phyloP scores from a whole-genome alignment of 2,329 filamentous ascomycete genomes.

The Sporothrix brunneoviolacea region DNA sequence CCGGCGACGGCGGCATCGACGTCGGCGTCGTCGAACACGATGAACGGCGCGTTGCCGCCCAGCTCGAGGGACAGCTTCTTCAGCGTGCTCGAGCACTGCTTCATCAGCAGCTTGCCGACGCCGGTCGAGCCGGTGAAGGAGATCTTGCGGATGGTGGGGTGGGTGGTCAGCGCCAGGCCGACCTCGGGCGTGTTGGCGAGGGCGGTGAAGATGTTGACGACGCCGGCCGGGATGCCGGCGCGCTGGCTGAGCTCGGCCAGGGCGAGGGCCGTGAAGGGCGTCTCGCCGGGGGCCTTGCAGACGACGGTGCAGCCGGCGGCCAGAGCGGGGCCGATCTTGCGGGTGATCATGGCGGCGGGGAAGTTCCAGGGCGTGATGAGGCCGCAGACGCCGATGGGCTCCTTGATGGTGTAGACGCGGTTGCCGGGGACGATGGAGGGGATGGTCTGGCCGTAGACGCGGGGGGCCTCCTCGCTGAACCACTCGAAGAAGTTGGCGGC shows the following conservation, averaged over 20 bases:
- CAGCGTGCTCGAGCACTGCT: slow-evolving; percentile 73
- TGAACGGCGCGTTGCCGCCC: slow-evolving; percentile 91
- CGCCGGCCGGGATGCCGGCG: slow-evolving; percentile 83
- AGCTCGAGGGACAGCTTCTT: slow-evolving; percentile 85
- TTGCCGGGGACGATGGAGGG: slow-evolving; percentile 63
- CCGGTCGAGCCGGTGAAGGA: slow-evolving; percentile 82
- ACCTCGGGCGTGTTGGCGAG: slow-evolving; percentile 73
- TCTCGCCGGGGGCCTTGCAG: slow-evolving; percentile 84
- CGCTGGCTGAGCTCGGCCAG: slow-evolving; percentile 79
- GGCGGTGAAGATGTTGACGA: slow-evolving; percentile 82
- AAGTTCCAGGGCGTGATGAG: slow-evolving; percentile 90
- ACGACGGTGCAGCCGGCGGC: slow-evolving; percentile 96
- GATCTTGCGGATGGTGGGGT: slow-evolving; percentile 74
- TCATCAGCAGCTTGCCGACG: slow-evolving; percentile 74
- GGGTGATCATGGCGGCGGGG: slow-evolving; percentile 67
- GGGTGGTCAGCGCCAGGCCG: slow-evolving; percentile 69
- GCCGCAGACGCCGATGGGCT: slow-evolving; percentile 77
- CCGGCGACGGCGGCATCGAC: slow-evolving; percentile 77
- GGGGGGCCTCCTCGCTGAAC: slow-evolving; percentile 73
- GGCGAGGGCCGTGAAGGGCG: slow-evolving; percentile 83
- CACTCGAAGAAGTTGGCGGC: slow-evolving; percentile 72
- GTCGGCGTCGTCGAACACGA: slow-evolving; percentile 93
- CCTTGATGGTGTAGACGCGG: slow-evolving; percentile 69
- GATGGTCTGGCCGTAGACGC: slow-evolving; percentile 69
- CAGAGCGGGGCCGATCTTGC: slow-evolving; percentile 66